Conservation (phyloP, 225 moss, liverwort and hornwort species). For the Rhytidiadelphus loreus region DNA sequence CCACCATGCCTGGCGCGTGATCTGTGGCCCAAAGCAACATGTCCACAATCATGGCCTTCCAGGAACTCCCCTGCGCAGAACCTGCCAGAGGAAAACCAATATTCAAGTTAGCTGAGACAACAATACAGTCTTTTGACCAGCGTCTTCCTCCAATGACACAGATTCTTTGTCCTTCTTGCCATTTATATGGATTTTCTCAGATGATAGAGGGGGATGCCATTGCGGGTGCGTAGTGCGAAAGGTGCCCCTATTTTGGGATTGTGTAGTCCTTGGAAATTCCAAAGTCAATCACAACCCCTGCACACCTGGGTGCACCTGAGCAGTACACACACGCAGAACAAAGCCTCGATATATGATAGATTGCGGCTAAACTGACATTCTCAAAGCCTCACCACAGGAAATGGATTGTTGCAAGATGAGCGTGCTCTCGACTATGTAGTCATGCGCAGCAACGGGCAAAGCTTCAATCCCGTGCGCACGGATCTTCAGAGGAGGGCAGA, state of each 20-base stretch:
- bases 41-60: constrained; percentile 24
- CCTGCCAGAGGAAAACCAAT: constrained; percentile 2
- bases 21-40: constrained; percentile 37
- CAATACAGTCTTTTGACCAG: background rate
- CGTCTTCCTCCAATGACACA: background rate
- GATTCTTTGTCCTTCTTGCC: background rate
- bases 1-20: background rate
- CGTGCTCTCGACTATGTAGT: constrained; percentile 8
- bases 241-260: background rate
- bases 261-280: background rate
- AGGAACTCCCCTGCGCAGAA: constrained; percentile 16
- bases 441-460: background rate
- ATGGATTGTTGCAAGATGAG: constrained; percentile 25
- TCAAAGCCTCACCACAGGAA: constrained; percentile 13
- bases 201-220: background rate
- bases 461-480: constrained; percentile 26
- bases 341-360: background rate
- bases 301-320: background rate
- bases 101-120: background rate
- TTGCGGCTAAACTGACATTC: background rate
- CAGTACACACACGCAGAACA: background rate
- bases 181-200: background rate
- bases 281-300: background rate
- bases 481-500: constrained; percentile 9
- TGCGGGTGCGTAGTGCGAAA: background rate